Conservation (phyloP, 176 grass and related monocot species). For the Metroxylon sagu region DNA sequence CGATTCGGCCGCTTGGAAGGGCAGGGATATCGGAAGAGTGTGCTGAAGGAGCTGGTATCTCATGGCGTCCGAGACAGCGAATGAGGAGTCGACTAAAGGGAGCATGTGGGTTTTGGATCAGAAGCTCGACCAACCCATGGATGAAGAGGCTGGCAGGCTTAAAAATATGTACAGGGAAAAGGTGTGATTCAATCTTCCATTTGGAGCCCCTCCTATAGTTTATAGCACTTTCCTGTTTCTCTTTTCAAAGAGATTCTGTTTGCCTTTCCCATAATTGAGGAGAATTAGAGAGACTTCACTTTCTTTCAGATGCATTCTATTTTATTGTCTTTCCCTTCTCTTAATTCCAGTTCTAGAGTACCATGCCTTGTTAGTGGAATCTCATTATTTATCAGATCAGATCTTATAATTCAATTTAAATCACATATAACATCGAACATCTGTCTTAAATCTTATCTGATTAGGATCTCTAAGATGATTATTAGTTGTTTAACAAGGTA, state of each 20-base stretch:
- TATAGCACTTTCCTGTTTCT: not conserved
- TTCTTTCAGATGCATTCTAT: no score
- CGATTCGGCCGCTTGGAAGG: no score
- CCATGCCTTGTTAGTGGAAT: no score
- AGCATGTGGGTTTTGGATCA: constrained; percentile 95
- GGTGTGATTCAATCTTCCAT: constrained; percentile 19
- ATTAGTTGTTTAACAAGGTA: no score
- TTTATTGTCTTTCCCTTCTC: no score
- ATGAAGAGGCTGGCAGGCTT: constrained; percentile 73
- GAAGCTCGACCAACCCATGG: constrained; percentile 98
- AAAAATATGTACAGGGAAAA: constrained; percentile 91
- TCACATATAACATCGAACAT: no score
- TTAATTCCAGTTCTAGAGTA: no score
- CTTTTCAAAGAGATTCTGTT: not conserved
- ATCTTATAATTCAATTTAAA: no score
- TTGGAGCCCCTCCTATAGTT: not conserved
- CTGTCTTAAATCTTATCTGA: no score
- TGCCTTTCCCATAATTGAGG: constrained; percentile 13
- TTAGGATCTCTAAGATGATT: no score
- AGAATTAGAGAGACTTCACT: not conserved
- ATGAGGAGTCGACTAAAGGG: constrained; percentile 53
- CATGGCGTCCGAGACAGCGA: constrained; percentile 54
- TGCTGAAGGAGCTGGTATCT: not conserved
- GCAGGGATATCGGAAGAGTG: no score
- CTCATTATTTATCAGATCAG: no score